Conservation (phyloP, 2,329 filamentous ascomycete species). For the Diaporthe batatas region DNA sequence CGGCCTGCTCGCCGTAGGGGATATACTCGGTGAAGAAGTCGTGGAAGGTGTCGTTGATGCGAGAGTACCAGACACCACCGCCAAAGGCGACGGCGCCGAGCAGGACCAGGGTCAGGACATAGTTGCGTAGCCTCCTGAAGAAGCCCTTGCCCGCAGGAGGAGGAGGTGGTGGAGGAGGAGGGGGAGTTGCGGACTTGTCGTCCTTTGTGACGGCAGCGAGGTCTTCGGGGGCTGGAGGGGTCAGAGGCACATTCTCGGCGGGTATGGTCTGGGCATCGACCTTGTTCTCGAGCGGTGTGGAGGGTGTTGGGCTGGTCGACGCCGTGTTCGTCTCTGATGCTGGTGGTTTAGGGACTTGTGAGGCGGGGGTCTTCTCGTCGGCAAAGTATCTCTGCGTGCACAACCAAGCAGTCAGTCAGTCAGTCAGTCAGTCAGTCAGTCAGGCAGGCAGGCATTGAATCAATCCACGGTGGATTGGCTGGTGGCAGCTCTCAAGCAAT, state of each 20-base stretch:
- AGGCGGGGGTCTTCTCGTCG: slow-evolving; percentile 64
- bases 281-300: slow-evolving; percentile 51
- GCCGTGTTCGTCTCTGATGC: slow-evolving; percentile 66
- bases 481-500: too few species aligned
- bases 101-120: slow-evolving; percentile 81
- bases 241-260: slow-evolving; percentile 55
- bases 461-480: too few species aligned
- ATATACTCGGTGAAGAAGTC: slow-evolving; percentile 98
- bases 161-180: slow-evolving; percentile 52
- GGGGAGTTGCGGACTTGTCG: slow-evolving; percentile 51
- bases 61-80: slow-evolving; percentile 91
- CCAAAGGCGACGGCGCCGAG: slow-evolving; percentile 84
- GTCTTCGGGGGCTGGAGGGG: slow-evolving; percentile 55
- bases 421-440: too few species aligned
- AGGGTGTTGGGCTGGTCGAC: slow-evolving; percentile 58
- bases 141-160: slow-evolving; percentile 68
- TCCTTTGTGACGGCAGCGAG: slow-evolving; percentile 31
- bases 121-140: slow-evolving; percentile 80
- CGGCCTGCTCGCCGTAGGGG: slow-evolving; percentile 92
- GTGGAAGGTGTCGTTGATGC: slow-evolving; percentile 97
- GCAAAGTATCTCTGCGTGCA: slow-evolving; percentile 68
- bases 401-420: background rate
- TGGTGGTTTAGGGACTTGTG: slow-evolving; percentile 64
- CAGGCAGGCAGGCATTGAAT: too few species aligned
- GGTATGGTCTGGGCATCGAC: slow-evolving; percentile 56